Conservation (phyloP, 2,329 filamentous ascomycete species). For the Corinectria fuckeliana region DNA sequence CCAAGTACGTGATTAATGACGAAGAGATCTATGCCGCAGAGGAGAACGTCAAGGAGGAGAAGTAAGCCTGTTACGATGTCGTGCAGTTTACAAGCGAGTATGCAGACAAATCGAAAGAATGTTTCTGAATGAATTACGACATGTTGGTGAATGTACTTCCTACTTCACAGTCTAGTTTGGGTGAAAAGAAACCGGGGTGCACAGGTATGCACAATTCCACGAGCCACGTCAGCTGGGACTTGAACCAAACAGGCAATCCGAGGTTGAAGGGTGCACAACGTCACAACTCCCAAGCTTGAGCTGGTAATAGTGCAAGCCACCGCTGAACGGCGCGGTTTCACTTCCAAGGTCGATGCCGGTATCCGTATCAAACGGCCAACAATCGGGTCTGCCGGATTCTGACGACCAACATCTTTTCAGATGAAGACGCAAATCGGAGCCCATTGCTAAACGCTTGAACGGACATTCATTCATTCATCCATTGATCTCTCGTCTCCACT, state of each 20-base stretch:
- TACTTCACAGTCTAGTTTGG: neutral
- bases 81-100: neutral
- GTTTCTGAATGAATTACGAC: neutral
- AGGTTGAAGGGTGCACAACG: neutral
- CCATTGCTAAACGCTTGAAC: neutral
- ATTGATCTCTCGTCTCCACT: neutral
- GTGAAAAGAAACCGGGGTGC: no score
- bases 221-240: neutral
- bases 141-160: neutral
- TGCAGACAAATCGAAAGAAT: neutral
- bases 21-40: constrained; percentile 41
- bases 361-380: neutral
- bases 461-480: neutral
- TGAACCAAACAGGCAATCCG: neutral
- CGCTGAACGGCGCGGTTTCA: neutral
- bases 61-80: neutral
- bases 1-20: constrained; percentile 44
- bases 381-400: neutral
- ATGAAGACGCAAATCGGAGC: neutral
- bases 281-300: neutral
- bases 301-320: constrained; percentile 1
- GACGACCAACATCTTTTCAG: no score
- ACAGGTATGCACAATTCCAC: neutral
- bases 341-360: no score
- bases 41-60: constrained; percentile 25